These are phyloP conservation scores for Fusarium pseudocircinatum DNA, from an alignment of 2,329 filamentous ascomycete species.

Conservation along the genomic window DNA sequence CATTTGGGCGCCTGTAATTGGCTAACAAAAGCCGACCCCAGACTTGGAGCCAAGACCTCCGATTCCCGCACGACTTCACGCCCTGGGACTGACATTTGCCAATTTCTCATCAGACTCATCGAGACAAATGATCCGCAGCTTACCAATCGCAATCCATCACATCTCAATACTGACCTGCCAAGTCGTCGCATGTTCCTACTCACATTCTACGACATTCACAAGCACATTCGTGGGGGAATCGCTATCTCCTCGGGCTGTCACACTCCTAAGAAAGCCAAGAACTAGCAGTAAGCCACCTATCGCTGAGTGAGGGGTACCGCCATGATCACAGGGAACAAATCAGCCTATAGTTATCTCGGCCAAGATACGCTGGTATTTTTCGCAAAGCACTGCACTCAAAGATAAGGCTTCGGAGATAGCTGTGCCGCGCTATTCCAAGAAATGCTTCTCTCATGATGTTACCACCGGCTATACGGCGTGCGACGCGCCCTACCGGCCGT, in stretches of 20 bases:
- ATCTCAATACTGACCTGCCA: background rate
- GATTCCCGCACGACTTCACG: conserved; percentile 1
- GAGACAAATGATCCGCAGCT: background rate
- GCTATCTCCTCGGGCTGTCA: background rate
- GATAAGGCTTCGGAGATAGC: conserved; percentile 16
- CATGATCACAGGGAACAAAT: conserved; percentile 8
- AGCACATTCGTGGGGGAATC: background rate
- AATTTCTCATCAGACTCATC: background rate
- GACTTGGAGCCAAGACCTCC: background rate
- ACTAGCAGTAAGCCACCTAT: conserved; percentile 20
- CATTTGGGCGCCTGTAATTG: conserved; percentile 1
- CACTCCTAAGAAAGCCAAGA: conserved; percentile 16
- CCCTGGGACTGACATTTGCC: conserved; percentile 12
- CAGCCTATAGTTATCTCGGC: conserved; percentile 1
- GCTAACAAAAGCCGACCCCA: conserved; percentile 21
- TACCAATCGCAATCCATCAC: background rate
- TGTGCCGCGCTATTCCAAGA: background rate
- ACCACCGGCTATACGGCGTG: background rate
- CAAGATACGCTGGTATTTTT: conserved; percentile 8
- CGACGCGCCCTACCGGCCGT: background rate
- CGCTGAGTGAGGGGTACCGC: conserved; percentile 18
- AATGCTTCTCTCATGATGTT: background rate
- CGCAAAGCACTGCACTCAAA: background rate
- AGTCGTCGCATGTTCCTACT: background rate
- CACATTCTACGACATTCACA: background rate